Percentiles rank a stretch among this genome's conserved stretches.
Conservation (phyloP, 306 rosid genomes). For the Chamaecrista fasciculata region DNA sequence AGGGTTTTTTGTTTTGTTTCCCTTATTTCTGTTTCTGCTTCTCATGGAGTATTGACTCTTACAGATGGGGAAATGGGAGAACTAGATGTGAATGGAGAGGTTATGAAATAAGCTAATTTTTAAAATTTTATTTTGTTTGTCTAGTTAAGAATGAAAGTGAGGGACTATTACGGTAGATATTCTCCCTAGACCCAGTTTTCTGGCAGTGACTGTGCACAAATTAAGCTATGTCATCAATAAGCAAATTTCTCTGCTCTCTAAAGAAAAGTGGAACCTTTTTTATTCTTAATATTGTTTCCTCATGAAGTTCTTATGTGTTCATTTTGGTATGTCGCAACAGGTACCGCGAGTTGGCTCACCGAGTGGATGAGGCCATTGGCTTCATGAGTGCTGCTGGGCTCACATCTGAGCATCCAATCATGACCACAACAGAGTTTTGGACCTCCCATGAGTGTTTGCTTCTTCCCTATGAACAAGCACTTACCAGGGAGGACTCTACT, state of each 20-base stretch:
- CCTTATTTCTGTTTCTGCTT: not conserved
- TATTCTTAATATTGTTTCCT: not conserved
- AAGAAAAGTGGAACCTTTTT: not conserved
- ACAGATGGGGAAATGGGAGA: not conserved
- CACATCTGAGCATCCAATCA: conserved; percentile 51
- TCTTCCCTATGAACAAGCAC: conserved; percentile 52
- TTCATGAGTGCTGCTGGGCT: conserved; percentile 48
- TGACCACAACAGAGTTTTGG: conserved; percentile 51
- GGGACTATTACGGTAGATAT: not conserved
- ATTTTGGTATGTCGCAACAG: conserved; percentile 24
- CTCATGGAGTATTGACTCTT: not conserved
- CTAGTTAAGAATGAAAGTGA: not conserved
- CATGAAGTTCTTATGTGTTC: conserved; percentile 3
- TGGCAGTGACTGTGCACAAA: not conserved
- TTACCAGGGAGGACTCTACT: conserved; percentile 53
- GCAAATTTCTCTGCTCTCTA: no score
- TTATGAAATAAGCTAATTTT: not conserved
- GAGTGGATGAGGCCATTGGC: conserved; percentile 59
- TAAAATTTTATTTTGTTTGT: not conserved
- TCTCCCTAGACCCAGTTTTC: conserved; percentile 10
- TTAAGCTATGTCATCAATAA: no score
- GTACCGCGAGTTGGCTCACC: conserved; percentile 50
- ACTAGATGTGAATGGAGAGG: not conserved
- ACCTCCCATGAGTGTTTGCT: conserved; percentile 56
- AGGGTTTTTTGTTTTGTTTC: not conserved